Percentiles rank a stretch among this genome's conserved stretches.
Evolutionary conservation across 1,284 basidiomycete genomes (phyloP).

Genomic region (Coniophora puteana): DNA sequence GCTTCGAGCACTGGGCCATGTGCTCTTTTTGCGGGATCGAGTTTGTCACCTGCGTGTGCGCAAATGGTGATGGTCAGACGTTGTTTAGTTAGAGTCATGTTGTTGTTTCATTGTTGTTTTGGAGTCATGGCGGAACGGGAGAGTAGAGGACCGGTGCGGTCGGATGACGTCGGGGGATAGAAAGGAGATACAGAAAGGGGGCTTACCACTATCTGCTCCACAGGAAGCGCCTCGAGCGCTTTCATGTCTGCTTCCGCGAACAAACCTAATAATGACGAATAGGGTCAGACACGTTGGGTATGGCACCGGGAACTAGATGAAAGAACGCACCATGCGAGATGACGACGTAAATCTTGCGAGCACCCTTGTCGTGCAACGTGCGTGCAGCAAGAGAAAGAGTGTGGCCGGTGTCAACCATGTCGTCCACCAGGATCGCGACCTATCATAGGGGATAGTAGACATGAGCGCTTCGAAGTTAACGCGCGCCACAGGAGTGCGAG

Average conservation of each 20-base stretch:
- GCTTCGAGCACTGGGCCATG: slow-evolving; percentile 52
- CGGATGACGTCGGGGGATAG: not conserved
- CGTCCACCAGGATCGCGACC: slow-evolving; percentile 94
- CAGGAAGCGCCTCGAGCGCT: slow-evolving; percentile 72
- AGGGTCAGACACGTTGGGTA: slow-evolving; percentile 5
- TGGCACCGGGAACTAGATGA: slow-evolving; percentile 5
- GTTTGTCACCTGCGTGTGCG: slow-evolving; percentile 60
- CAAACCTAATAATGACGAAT: slow-evolving; percentile 62
- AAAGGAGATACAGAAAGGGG: not conserved
- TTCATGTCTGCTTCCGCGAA: slow-evolving; percentile 84
- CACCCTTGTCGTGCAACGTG: slow-evolving; percentile 86
- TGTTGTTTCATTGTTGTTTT: slow-evolving; percentile 44
- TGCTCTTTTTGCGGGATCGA: slow-evolving; percentile 68
- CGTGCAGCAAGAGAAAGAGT: slow-evolving; percentile 86
- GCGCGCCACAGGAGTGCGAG: too few species aligned
- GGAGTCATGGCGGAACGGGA: slow-evolving; percentile 37
- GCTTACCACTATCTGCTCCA: slow-evolving; percentile 87
- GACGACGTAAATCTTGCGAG: slow-evolving; percentile 83
- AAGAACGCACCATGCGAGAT: slow-evolving; percentile 80
- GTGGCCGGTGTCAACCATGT: slow-evolving; percentile 96
- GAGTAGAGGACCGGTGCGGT: too few species aligned
- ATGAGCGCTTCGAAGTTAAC: slow-evolving; percentile 3
- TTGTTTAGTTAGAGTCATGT: slow-evolving; percentile 19
- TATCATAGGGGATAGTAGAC: slow-evolving; percentile 25
- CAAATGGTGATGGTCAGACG: too few species aligned